These are phyloP conservation scores for Saccharomycopsis babjevae DNA, from an alignment of 805 yeast species.

Conservation along the genomic window DNA sequence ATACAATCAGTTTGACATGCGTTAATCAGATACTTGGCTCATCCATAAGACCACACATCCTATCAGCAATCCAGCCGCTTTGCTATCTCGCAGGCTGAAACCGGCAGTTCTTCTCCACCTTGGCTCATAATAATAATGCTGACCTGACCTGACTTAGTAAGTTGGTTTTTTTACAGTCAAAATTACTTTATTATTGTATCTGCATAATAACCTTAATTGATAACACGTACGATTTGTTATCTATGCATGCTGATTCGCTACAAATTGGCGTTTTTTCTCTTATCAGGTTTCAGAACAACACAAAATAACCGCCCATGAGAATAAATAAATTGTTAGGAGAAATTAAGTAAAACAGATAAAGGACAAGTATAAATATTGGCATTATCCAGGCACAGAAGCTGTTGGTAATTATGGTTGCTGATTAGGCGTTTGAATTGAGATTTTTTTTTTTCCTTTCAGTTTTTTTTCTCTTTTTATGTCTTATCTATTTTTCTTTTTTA, in stretches of 20 bases:
- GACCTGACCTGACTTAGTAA: too few relatives aligned
- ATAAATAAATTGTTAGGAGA: not conserved
- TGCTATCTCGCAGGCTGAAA: too few relatives aligned
- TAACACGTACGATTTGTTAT: constrained; percentile 1
- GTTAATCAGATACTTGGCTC: too few relatives aligned
- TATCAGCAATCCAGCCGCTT: too few relatives aligned
- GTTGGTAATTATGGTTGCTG: too few relatives aligned
- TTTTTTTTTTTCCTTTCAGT: not conserved
- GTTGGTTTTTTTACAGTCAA: too few relatives aligned
- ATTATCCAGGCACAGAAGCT: too few relatives aligned
- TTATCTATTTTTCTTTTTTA: too few relatives aligned
- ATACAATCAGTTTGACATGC: too few relatives aligned
- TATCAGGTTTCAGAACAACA: not conserved
- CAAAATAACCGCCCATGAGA: not conserved
- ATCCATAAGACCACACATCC: too few relatives aligned
- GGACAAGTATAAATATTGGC: not conserved
- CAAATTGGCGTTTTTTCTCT: not conserved
- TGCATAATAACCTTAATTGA: not conserved
- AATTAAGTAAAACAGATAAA: not conserved
- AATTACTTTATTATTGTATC: not conserved
- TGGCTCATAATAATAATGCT: too few relatives aligned
- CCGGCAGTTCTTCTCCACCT: not conserved
- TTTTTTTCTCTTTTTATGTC: too few relatives aligned
- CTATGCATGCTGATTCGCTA: not conserved
- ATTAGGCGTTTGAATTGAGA: not conserved